Percentiles rank a stretch among this genome's conserved stretches.
phyloP scores from a whole-genome alignment of 208 protist species.

The Wallacemonas sp. region DNA sequence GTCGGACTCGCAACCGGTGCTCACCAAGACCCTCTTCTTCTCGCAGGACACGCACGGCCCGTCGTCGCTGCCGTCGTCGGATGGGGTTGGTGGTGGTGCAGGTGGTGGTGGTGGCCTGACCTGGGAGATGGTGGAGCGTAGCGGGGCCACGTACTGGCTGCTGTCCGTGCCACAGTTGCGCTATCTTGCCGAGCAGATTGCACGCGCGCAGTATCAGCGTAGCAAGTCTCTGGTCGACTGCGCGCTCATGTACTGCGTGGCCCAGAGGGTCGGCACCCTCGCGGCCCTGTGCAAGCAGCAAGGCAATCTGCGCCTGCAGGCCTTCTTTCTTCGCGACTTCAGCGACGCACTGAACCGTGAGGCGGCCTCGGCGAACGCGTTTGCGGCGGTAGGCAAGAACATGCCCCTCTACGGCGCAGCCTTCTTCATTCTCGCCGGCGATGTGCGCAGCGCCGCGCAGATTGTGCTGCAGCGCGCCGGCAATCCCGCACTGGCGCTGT shows the following conservation, averaged over 20 bases:
- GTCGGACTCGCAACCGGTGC: constrained; percentile 61
- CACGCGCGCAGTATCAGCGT: constrained; percentile 70
- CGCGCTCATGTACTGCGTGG: constrained; percentile 90
- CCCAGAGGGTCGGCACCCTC: constrained; percentile 84
- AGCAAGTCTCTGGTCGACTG: constrained; percentile 72
- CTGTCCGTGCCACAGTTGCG: constrained; percentile 55
- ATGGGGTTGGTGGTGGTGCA: not conserved
- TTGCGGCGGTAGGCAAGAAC: constrained; percentile 87
- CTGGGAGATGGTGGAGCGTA: constrained; percentile 69
- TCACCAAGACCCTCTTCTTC: constrained; percentile 51
- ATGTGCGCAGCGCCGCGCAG: constrained; percentile 82
- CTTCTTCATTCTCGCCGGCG: constrained; percentile 93
- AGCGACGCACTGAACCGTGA: constrained; percentile 54
- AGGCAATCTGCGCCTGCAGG: constrained; percentile 70
- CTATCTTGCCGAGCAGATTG: constrained; percentile 71
- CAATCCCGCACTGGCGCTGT: constrained; percentile 69
- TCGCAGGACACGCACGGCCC: constrained; percentile 1
- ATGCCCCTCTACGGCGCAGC: constrained; percentile 85
- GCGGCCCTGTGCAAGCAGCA: constrained; percentile 90
- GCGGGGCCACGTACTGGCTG: constrained; percentile 76
- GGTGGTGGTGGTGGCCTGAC: constrained; percentile 16
- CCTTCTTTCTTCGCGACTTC: constrained; percentile 94
- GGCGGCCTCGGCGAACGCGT: constrained; percentile 92
- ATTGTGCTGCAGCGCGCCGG: constrained; percentile 81
- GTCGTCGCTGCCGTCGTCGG: not conserved